Conservation (phyloP, 202 grass and related monocot genomes). For the Panicum hallii region DNA sequence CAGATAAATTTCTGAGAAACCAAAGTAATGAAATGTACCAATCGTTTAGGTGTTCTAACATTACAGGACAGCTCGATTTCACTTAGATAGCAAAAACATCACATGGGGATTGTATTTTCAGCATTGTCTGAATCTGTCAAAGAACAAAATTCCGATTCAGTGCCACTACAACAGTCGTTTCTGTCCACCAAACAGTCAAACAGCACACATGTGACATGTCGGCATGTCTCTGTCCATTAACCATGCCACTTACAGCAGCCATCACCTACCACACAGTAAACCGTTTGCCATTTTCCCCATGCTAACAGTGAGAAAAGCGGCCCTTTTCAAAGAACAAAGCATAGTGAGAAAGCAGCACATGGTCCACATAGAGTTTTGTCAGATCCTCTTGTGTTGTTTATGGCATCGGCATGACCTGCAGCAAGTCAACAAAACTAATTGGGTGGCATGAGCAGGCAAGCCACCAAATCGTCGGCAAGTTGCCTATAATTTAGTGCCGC, state of each 20-base stretch:
- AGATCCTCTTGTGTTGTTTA: slow-evolving; percentile 14
- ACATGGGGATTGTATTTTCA: neutral
- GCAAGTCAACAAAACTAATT: slow-evolving; percentile 10
- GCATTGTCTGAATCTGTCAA: slow-evolving; percentile 2
- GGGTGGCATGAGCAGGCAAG: slow-evolving; percentile 12
- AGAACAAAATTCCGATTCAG: neutral
- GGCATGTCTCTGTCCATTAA: slow-evolving; percentile 9
- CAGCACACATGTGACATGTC: neutral
- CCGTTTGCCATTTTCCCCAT: neutral
- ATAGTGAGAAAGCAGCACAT: neutral
- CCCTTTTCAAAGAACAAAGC: neutral
- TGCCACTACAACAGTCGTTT: neutral
- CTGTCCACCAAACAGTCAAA: neutral
- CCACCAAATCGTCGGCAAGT: slow-evolving; percentile 3
- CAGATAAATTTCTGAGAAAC: neutral
- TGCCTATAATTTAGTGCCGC: neutral
- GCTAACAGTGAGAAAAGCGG: neutral
- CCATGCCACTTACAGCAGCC: neutral
- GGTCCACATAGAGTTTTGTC: neutral
- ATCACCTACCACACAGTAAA: neutral
- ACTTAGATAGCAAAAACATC: neutral
- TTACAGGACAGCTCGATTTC: neutral
- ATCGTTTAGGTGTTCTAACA: neutral
- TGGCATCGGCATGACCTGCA: slow-evolving; percentile 25
- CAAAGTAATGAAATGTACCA: neutral